A percentile compares a stretch with the other conserved stretches of the same genome.
Evolutionary conservation across 176 grass and related monocot species (phyloP).

Genomic region (Eremochloa ophiuroides): DNA sequence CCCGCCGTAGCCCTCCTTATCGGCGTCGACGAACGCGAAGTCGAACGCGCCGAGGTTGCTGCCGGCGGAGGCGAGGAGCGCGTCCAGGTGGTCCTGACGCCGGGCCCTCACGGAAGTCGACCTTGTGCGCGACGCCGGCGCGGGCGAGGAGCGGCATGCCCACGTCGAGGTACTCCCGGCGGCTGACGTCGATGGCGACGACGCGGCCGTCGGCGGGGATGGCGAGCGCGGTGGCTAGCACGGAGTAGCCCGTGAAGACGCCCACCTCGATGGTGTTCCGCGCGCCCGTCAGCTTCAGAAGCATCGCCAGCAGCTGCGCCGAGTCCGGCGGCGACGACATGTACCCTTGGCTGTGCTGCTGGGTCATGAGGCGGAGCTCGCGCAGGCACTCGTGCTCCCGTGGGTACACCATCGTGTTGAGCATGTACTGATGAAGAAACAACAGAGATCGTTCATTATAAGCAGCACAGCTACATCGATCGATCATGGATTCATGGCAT

Average conservation of each 20-base stretch:
- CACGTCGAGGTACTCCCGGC: slow-evolving; percentile 38
- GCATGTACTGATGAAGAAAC: slow-evolving; percentile 41
- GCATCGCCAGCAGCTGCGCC: slow-evolving; percentile 43
- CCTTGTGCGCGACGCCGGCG: slow-evolving; percentile 57
- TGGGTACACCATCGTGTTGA: slow-evolving; percentile 64
- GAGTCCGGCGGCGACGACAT: slow-evolving; percentile 61
- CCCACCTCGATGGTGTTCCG: slow-evolving; percentile 74
- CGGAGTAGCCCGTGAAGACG: slow-evolving; percentile 77
- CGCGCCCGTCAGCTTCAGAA: slow-evolving; percentile 73
- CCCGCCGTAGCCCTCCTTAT: slow-evolving; percentile 47
- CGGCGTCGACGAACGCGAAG: slow-evolving; percentile 74
- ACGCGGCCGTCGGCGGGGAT: slow-evolving; percentile 71
- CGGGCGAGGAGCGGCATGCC: slow-evolving; percentile 42
- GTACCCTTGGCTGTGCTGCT: slow-evolving; percentile 24
- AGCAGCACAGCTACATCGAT: too few relatives aligned
- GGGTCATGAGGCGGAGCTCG: slow-evolving; percentile 59
- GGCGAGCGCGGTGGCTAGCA: slow-evolving; percentile 71
- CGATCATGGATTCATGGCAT: too few relatives aligned
- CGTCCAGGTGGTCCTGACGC: neutral
- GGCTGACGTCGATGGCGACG: slow-evolving; percentile 40
- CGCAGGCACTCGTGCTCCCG: slow-evolving; percentile 62
- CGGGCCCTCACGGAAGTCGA: slow-evolving; percentile 54
- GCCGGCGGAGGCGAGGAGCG: neutral
- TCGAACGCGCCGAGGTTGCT: slow-evolving; percentile 39
- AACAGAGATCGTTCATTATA: neutral